Evolutionary conservation across 2,329 filamentous ascomycete genomes (phyloP).

Genomic region (Lomentospora prolificans): DNA sequence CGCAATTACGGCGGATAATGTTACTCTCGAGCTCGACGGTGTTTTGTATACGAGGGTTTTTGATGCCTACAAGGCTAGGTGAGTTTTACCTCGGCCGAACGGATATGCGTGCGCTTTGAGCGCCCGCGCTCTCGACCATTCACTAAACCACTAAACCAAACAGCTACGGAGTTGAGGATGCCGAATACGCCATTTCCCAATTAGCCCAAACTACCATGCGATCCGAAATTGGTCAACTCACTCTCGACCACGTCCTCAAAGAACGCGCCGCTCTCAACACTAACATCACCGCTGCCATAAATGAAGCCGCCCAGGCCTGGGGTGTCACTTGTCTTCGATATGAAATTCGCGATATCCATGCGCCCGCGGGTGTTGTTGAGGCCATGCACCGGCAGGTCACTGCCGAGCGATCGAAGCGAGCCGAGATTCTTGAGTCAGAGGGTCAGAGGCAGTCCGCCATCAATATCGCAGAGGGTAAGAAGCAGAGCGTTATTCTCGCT

Average conservation of each 20-base stretch:
- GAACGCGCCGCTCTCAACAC: constrained; percentile 92
- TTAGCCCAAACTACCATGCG: constrained; percentile 98
- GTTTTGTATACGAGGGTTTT: constrained; percentile 94
- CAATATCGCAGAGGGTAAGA: constrained; percentile 96
- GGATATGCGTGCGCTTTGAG: no score
- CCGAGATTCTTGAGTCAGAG: constrained; percentile 94
- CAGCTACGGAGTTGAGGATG: constrained; percentile 96
- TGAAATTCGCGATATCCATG: constrained; percentile 97
- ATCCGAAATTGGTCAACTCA: constrained; percentile 92
- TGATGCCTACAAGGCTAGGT: constrained; percentile 96
- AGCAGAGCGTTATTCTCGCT: constrained; percentile 92
- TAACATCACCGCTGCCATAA: constrained; percentile 98
- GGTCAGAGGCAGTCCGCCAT: constrained; percentile 95
- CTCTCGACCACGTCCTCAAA: constrained; percentile 94
- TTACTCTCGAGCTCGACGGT: constrained; percentile 91
- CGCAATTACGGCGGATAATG: constrained; percentile 97
- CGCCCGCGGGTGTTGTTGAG: constrained; percentile 82
- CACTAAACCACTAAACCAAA: not conserved
- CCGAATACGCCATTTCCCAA: constrained; percentile 96
- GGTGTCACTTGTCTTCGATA: constrained; percentile 93
- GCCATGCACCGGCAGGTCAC: constrained; percentile 99
- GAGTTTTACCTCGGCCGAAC: constrained; percentile 18
- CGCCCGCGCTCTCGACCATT: not conserved
- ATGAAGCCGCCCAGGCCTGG: constrained; percentile 95
- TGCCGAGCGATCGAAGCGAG: constrained; percentile 91